Percentiles rank a stretch among this genome's conserved stretches.
phyloP scores from a whole-genome alignment of 2,329 filamentous ascomycete genomes.

The Stachybotrys echinatus region DNA sequence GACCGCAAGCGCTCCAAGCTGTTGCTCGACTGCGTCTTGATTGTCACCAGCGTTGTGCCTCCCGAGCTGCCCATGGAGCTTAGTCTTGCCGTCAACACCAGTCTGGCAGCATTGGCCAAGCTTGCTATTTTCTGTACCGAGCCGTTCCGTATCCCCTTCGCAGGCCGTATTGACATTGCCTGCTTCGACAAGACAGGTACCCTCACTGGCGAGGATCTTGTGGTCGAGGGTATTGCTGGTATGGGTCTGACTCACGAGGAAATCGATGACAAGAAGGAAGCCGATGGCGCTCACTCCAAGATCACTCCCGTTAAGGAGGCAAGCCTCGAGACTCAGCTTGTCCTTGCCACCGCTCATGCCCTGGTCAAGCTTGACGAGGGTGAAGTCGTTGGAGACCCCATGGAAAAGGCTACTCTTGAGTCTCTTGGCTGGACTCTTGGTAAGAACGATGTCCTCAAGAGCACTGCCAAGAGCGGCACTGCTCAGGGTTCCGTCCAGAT shows the following conservation, averaged over 20 bases:
- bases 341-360: conserved; percentile 91
- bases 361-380: conserved; percentile 95
- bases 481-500: conserved; percentile 75
- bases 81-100: conserved; percentile 95
- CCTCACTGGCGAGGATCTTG: conserved; percentile 89
- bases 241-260: conserved; percentile 67
- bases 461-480: conserved; percentile 37
- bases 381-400: conserved; percentile 94
- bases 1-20: conserved; percentile 97
- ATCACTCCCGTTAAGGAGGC: conserved; percentile 67
- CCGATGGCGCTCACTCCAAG: conserved; percentile 77
- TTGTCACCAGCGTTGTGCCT: conserved; percentile 96
- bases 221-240: conserved; percentile 94
- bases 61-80: conserved; percentile 98
- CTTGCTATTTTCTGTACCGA: conserved; percentile 98
- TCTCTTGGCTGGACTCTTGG: conserved; percentile 93
- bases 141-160: conserved; percentile 95
- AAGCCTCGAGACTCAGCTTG: conserved; percentile 79
- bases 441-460: conserved; percentile 76
- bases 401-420: conserved; percentile 92
- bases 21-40: conserved; percentile 92
- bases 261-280: conserved; percentile 59
- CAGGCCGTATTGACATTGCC: conserved; percentile 89
- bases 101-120: conserved; percentile 87
- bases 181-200: conserved; percentile 99